phyloP scores from a whole-genome alignment of 2,329 filamentous ascomycete genomes.

The Aspergillus uvarum region DNA sequence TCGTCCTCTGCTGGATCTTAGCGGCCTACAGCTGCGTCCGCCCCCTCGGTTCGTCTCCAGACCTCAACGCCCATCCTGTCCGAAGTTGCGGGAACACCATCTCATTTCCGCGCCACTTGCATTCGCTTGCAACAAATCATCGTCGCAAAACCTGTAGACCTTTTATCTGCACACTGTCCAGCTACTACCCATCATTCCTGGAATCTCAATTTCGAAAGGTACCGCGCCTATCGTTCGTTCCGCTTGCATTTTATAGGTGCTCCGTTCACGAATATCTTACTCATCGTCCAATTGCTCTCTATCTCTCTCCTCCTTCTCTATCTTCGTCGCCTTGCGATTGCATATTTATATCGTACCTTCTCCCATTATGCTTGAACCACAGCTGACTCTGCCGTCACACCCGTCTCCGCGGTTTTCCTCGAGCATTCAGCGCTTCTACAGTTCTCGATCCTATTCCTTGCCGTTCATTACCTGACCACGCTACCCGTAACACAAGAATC shows the following conservation, averaged over 20 bases:
- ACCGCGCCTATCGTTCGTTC: slow-evolving; percentile 11
- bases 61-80: not conserved
- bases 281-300: slow-evolving; percentile 6
- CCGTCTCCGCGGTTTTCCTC: slow-evolving; percentile 17
- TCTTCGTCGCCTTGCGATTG: slow-evolving; percentile 9
- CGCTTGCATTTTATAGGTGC: not conserved
- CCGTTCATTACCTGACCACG: not conserved
- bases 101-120: not conserved
- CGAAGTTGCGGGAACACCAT: not conserved
- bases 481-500: not conserved
- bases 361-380: not conserved
- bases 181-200: not conserved
- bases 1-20: not conserved
- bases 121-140: not conserved
- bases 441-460: slow-evolving; percentile 7
- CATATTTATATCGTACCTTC: not conserved
- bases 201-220: slow-evolving; percentile 10
- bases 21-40: not conserved
- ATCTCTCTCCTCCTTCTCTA: not conserved
- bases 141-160: not conserved
- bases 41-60: not conserved
- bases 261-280: not conserved
- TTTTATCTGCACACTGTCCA: not conserved
- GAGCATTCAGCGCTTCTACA: slow-evolving; percentile 18
- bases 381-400: slow-evolving; percentile 24